Evolutionary conservation across 2,329 filamentous ascomycete genomes (phyloP).

Genomic region (Colletotrichum tanaceti): DNA sequence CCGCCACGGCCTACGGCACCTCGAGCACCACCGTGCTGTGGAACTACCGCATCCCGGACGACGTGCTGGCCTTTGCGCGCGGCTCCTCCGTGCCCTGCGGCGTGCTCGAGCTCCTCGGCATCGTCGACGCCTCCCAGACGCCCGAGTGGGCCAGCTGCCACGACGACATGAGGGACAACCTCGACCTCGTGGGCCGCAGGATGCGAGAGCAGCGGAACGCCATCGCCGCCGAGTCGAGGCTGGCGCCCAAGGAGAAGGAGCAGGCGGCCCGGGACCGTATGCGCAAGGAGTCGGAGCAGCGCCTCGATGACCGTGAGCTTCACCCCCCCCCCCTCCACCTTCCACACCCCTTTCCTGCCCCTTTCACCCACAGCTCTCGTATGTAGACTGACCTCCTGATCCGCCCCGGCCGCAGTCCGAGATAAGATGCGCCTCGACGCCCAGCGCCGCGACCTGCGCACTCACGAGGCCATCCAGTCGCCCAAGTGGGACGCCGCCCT

Average conservation of each 20-base stretch:
- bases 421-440: constrained; percentile 53
- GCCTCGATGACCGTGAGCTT: constrained; percentile 59
- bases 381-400: too few relatives aligned
- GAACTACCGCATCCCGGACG: constrained; percentile 69
- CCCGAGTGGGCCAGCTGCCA: constrained; percentile 65
- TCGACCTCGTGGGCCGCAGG: constrained; percentile 53
- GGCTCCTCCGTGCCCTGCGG: constrained; percentile 68
- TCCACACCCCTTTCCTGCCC: not conserved
- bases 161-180: constrained; percentile 50
- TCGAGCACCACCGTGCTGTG: constrained; percentile 67
- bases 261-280: constrained; percentile 56
- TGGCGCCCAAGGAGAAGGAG: constrained; percentile 57
- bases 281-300: constrained; percentile 56
- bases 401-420: constrained; percentile 50
- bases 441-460: constrained; percentile 59
- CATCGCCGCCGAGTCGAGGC: constrained; percentile 56
- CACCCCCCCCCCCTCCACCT: too few relatives aligned
- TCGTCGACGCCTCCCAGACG: constrained; percentile 62
- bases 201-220: constrained; percentile 55
- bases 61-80: constrained; percentile 62
- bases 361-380: not conserved
- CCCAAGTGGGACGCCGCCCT: constrained; percentile 63
- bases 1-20: constrained; percentile 66
- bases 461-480: constrained; percentile 64
- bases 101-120: constrained; percentile 64